Evolutionary conservation across 2,329 filamentous ascomycete genomes (phyloP), one percentile per base, ranked within the genome.

Genomic region (Fusarium virguliforme): DNA sequence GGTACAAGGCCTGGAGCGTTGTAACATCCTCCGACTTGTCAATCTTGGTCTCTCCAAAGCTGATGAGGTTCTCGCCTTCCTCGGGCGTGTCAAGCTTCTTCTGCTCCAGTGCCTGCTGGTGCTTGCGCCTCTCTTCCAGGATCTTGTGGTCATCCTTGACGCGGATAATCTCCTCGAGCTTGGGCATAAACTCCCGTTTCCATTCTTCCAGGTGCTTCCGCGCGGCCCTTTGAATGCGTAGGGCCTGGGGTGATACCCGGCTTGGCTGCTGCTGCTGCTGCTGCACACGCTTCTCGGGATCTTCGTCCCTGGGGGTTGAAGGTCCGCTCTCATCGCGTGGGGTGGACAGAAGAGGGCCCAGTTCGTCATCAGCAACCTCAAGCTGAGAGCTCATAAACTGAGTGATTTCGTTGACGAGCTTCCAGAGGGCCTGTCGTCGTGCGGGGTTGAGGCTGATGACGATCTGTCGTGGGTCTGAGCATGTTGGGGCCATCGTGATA

Each of bases 151-250:
- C 83, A 60, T 88, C 86, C 10, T 85, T 80, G 3, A 84, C 81
- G 12, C 87, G 83, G 12, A 90, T 81, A 4, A 94, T 87, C 72
- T 95, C 91, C 53, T 89, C 90, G 1, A 97, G 84, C 48, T 91
- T 88, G 18, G 86, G 82, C n/a, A 94, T 84, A 2, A 95, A 90
- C 34, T 89, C 86, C 28, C 89, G 86, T 64, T 90, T 86, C 95
- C 94, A 97, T n/a, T 90, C 87, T 68, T 94, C 90, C 75, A 95
- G 93, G 75, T 93, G 88, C 46, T 85, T 83, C 12, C 96, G 79
- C 1, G 92, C 89, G 6, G 88, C 88, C 28, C 76, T 79, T 24
- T 85, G 81, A 13, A 88, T 77, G 6, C 74, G 70, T 12, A 77
- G 61, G 1, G 79, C 77, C 56, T 80, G 67, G 8, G 73, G 68